Percentiles rank a stretch among this genome's conserved stretches.
phyloP scores from a whole-genome alignment of 2,329 filamentous ascomycete species.

The Scytalidium sp. region DNA sequence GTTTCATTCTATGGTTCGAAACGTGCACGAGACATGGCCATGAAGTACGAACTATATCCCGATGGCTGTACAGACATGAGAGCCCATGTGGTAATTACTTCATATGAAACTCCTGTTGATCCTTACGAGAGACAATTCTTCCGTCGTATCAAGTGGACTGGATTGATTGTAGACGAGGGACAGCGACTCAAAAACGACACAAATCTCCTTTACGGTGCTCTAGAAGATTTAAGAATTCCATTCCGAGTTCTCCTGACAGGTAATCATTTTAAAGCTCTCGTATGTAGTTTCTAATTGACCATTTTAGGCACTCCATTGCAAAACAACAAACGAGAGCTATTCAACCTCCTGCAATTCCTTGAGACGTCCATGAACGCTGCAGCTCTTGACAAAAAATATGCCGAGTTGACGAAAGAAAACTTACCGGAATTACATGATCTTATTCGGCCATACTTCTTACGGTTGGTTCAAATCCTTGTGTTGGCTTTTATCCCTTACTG shows the following conservation, averaged over 20 bases:
- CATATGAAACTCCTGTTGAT: constrained; percentile 85
- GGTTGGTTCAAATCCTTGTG: constrained; percentile 24
- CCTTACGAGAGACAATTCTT: constrained; percentile 65
- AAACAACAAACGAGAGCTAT: constrained; percentile 92
- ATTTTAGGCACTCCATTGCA: constrained; percentile 72
- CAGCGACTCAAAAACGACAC: constrained; percentile 94
- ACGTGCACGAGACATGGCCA: constrained; percentile 71
- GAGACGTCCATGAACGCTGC: constrained; percentile 69
- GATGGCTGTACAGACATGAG: constrained; percentile 62
- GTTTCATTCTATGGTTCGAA: constrained; percentile 89
- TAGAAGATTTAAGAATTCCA: constrained; percentile 71
- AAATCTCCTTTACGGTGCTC: constrained; percentile 73
- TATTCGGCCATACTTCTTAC: constrained; percentile 69
- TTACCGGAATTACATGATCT: constrained; percentile 76
- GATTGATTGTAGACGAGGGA: constrained; percentile 89
- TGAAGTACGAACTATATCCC: constrained; percentile 83
- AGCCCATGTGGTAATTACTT: constrained; percentile 91
- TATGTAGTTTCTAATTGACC: constrained; percentile 13
- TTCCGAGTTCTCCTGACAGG: constrained; percentile 84
- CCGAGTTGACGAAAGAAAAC: constrained; percentile 78
- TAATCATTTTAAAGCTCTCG: constrained; percentile 5
- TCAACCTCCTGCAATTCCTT: constrained; percentile 95
- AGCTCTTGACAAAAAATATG: constrained; percentile 71
- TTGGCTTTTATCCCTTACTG: neutral
- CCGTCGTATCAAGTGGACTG: constrained; percentile 74